Evolutionary conservation across 129 eudicot species (phyloP).

Genomic region (Artemisia annua): DNA sequence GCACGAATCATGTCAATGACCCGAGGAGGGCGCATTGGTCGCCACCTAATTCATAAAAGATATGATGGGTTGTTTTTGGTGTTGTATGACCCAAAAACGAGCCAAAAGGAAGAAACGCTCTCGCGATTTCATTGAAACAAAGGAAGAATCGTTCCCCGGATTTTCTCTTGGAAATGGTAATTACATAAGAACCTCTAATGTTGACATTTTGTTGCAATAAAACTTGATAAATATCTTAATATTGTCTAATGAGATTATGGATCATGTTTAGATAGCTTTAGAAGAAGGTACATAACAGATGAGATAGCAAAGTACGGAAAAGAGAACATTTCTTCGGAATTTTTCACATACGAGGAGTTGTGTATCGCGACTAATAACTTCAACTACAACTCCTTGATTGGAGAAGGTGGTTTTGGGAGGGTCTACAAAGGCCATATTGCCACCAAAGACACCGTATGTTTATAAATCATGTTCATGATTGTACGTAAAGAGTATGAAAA

Average conservation of each 20-base stretch:
- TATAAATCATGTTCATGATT: background rate
- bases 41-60: constrained; percentile 24
- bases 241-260: background rate
- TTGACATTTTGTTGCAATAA: background rate
- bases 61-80: constrained; percentile 63
- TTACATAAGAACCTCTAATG: background rate
- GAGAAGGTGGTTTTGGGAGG: constrained; percentile 99
- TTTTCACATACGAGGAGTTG: constrained; percentile 63
- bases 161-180: constrained; percentile 64
- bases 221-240: background rate
- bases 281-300: constrained; percentile 56
- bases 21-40: constrained; percentile 23
- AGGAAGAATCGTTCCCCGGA: constrained; percentile 56
- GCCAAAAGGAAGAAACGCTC: constrained; percentile 41
- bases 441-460: constrained; percentile 48
- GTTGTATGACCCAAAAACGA: constrained; percentile 46
- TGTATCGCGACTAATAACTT: constrained; percentile 68
- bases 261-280: constrained; percentile 55
- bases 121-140: constrained; percentile 35
- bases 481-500: background rate
- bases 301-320: constrained; percentile 62
- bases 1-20: constrained; percentile 33
- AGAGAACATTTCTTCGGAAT: constrained; percentile 52
- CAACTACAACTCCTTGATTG: constrained; percentile 47
- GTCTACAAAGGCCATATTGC: constrained; percentile 76